Conservation (phyloP, 106 monocot species). For the Gastrodia elata region DNA sequence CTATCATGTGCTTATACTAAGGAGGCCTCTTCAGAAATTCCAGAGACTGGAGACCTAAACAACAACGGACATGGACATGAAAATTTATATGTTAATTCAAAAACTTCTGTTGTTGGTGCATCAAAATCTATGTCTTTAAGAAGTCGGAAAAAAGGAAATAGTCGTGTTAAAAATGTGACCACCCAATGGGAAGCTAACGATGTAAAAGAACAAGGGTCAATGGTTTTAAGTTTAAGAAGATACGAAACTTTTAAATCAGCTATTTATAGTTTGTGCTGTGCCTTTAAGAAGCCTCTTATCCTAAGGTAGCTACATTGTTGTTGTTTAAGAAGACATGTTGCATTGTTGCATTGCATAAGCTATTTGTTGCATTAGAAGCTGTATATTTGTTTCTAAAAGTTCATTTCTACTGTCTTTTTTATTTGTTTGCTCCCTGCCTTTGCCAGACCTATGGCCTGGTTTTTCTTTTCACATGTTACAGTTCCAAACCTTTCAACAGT, state of each 20-base stretch:
- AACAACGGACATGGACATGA: conserved; percentile 7
- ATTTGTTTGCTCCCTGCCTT: conserved; percentile 6
- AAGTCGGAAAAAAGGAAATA: conserved; percentile 24
- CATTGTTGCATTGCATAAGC: not conserved
- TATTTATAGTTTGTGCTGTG: conserved; percentile 26
- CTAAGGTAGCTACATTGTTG: conserved; percentile 51
- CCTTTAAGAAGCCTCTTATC: conserved; percentile 58
- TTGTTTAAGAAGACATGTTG: too few species aligned
- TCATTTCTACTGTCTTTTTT: not conserved
- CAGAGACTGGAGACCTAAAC: conserved; percentile 5
- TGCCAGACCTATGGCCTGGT: conserved; percentile 81
- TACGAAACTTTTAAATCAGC: conserved; percentile 44
- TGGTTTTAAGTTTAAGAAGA: conserved; percentile 5
- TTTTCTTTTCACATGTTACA: conserved; percentile 59
- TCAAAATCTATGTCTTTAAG: conserved; percentile 14
- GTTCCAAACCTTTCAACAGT: conserved; percentile 73
- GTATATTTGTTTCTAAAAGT: not conserved
- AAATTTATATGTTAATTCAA: conserved; percentile 4
- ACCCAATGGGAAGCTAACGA: conserved; percentile 9
- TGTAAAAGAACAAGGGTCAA: conserved; percentile 14
- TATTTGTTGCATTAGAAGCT: conserved; percentile 3
- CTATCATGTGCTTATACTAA: conserved; percentile 48
- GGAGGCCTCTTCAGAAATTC: conserved; percentile 26
- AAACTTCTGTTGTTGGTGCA: conserved; percentile 5
- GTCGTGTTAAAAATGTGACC: conserved; percentile 12